Percentiles rank a stretch among this genome's conserved stretches.
Evolutionary conservation across 805 yeast genomes (phyloP).

Genomic region (Barnettozyma botsteinii): DNA sequence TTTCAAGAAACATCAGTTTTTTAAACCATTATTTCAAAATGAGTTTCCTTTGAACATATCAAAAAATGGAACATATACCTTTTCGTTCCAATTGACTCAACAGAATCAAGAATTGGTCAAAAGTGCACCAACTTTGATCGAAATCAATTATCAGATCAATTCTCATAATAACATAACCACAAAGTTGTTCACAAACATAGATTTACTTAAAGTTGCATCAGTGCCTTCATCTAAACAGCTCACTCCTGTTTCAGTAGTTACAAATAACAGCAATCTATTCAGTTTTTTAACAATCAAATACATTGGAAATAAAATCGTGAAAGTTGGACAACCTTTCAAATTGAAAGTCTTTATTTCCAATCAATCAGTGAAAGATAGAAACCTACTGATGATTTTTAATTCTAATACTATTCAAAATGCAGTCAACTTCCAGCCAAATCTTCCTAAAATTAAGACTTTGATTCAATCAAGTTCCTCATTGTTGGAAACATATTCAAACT

Average conservation of each 20-base stretch:
- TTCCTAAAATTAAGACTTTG: slow-evolving; percentile 23
- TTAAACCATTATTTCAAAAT: slow-evolving; percentile 12
- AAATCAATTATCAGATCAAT: slow-evolving; percentile 6
- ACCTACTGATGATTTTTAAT: slow-evolving; percentile 42
- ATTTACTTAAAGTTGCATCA: neutral
- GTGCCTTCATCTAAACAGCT: slow-evolving; percentile 14
- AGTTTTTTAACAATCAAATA: slow-evolving; percentile 42
- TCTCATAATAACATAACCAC: slow-evolving; percentile 20
- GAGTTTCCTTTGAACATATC: slow-evolving; percentile 24
- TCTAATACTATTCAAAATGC: slow-evolving; percentile 11
- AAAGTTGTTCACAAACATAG: slow-evolving; percentile 6
- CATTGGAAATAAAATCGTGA: slow-evolving; percentile 54
- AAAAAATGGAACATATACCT: slow-evolving; percentile 24
- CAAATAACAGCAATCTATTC: neutral
- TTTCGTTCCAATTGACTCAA: slow-evolving; percentile 24
- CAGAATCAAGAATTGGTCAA: neutral
- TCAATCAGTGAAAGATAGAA: slow-evolving; percentile 43
- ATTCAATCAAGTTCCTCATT: slow-evolving; percentile 22
- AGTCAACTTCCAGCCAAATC: slow-evolving; percentile 12
- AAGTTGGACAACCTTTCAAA: slow-evolving; percentile 51
- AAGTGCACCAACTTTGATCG: slow-evolving; percentile 10
- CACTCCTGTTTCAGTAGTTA: neutral
- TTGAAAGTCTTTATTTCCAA: slow-evolving; percentile 68
- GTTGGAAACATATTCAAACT: slow-evolving; percentile 31
- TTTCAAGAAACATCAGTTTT: slow-evolving; percentile 18